phyloP scores from a whole-genome alignment of 192 early-diverging fungal genomes.

The Piromyces sp. region DNA sequence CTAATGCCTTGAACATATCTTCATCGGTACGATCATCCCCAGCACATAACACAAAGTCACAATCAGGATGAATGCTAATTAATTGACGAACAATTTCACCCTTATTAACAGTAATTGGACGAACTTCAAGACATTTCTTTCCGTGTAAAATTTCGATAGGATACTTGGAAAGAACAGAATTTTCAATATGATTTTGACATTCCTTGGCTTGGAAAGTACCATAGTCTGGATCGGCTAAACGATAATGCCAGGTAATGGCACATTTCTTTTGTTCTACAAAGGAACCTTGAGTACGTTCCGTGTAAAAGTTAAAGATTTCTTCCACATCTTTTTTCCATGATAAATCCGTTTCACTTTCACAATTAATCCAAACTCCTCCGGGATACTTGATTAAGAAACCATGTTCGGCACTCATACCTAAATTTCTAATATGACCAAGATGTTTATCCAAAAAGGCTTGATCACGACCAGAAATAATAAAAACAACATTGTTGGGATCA shows the following conservation, averaged over 20 bases:
- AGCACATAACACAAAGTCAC: conserved; percentile 86
- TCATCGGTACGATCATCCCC: conserved; percentile 96
- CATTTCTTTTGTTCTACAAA: conserved; percentile 50
- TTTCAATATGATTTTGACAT: conserved; percentile 87
- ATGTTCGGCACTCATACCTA: conserved; percentile 86
- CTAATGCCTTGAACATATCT: conserved; percentile 53
- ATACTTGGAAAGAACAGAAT: conserved; percentile 76
- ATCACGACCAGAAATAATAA: conserved; percentile 87
- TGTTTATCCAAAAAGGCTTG: conserved; percentile 64
- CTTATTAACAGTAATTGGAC: conserved; percentile 87
- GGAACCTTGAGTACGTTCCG: conserved; percentile 75
- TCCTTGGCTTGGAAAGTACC: conserved; percentile 94
- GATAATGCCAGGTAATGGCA: conserved; percentile 94
- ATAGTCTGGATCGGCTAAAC: conserved; percentile 85
- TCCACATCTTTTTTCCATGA: conserved; percentile 84
- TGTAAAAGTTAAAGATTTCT: conserved; percentile 87
- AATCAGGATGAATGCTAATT: conserved; percentile 31
- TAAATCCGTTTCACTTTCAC: conserved; percentile 46
- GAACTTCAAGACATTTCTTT: conserved; percentile 85
- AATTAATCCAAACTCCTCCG: conserved; percentile 7
- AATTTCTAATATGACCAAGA: conserved; percentile 53
- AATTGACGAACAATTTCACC: conserved; percentile 91
- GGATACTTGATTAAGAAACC: conserved; percentile 84
- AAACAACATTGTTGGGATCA: conserved; percentile 74
- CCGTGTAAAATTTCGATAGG: conserved; percentile 88